Base-by-base conservation (phyloP, 176 grass and related monocot genomes). In the Oryza meridionalis region DNA sequence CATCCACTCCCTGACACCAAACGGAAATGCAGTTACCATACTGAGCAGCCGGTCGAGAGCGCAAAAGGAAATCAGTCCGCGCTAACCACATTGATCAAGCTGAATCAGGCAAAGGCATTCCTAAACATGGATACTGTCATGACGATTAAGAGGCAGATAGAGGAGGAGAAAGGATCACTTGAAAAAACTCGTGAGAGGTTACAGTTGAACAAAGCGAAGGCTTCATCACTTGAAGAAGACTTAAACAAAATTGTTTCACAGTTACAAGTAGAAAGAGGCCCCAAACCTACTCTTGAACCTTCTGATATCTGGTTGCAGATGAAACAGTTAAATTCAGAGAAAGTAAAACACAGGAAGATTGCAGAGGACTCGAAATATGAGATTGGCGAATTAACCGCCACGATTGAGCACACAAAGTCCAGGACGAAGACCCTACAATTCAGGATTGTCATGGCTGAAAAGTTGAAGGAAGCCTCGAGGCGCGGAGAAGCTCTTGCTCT, bases 71-170 rank as follows among this genome's bases (percentile, higher is more conserved):
- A 59, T 59, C 90, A 75, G 64, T 92, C 93, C 43, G 88, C 93
- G 21, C 27, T 84, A 43, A 76, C 73, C 65, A 96, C 90, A 72
- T 68, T 99, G 81, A 92, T 91, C 73, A 89, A 89, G 70, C 88
- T 99, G 65, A 93, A 96, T 59, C 96, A 94, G 82, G 96, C 96
- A 80, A 99, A 96, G 75, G 63, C 78, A 5, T 91, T 90, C 72
- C 88, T 99, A 63, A 95, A 90, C 85, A 90, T 78, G 51, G 94
- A 87, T 46, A 92, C 89, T 19, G 82, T 91, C 69, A 84, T 87
- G 78, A 77, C 79, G 40, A 69, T 96, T 61, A 96, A 84, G 62
- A 79, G 66, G 59, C 78, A 94, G 80, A 87, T 99, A 84, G 83
- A 94, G 69, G 84, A 89, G 19, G 96, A 99, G 80, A 96, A 88